phyloP scores from a whole-genome alignment of 176 grass and related monocot species.

The Musa troglodytarum region DNA sequence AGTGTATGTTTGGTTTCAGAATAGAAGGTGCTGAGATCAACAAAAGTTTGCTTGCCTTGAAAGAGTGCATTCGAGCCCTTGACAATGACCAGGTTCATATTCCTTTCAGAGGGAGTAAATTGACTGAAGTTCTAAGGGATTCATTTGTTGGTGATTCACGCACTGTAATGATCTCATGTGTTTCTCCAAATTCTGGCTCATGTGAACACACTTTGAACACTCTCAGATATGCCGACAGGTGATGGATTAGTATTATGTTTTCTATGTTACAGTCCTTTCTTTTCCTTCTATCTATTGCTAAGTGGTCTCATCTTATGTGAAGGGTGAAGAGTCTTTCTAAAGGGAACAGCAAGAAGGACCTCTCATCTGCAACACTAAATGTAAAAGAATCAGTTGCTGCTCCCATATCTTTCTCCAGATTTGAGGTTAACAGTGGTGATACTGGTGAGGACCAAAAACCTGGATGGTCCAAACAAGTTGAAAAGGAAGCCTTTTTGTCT shows the following conservation, averaged over 20 bases:
- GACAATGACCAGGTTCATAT: slow-evolving; percentile 98
- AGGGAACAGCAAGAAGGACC: slow-evolving; percentile 71
- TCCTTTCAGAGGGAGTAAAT: slow-evolving; percentile 95
- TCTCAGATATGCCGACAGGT: slow-evolving; percentile 98
- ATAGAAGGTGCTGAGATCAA: slow-evolving; percentile 99
- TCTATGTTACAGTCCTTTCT: background rate
- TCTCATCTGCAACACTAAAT: slow-evolving; percentile 31
- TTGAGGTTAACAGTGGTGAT: slow-evolving; percentile 46
- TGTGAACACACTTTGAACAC: slow-evolving; percentile 99
- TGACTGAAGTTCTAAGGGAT: slow-evolving; percentile 92
- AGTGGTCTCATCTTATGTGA: background rate
- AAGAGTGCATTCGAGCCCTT: slow-evolving; percentile 96
- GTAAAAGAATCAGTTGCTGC: slow-evolving; percentile 58
- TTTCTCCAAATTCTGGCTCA: slow-evolving; percentile 96
- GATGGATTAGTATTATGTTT: slow-evolving; percentile 13
- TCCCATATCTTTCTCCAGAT: slow-evolving; percentile 36
- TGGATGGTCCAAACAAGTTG: slow-evolving; percentile 58
- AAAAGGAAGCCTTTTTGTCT: slow-evolving; percentile 32
- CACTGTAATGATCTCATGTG: slow-evolving; percentile 99
- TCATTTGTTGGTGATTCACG: slow-evolving; percentile 89
- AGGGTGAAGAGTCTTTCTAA: slow-evolving; percentile 97
- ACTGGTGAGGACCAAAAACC: slow-evolving; percentile 42
- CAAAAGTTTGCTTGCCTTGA: slow-evolving; percentile 98
- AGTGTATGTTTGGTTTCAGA: slow-evolving; percentile 37
- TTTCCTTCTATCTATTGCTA: background rate